Base-by-base conservation (phyloP, 106 monocot species). In the Dendrobium chrysotoxum region DNA sequence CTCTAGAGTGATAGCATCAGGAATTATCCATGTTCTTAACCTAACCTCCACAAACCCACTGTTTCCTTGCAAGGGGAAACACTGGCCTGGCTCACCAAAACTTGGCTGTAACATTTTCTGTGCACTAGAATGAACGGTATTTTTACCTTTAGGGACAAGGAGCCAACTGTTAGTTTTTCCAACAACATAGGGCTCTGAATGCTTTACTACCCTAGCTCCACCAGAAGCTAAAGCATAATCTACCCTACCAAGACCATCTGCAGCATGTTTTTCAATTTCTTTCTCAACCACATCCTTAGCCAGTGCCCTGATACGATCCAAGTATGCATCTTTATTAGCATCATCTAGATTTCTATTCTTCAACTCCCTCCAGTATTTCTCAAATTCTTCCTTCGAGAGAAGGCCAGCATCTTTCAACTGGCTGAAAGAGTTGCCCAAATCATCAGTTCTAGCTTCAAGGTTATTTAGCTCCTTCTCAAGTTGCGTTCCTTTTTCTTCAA, bases 1-100 rank as follows among this genome's bases (percentile, higher is more conserved):
- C 85, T 96, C 96, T 53, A 96, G 75, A 28, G 92, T 92, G 79
- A 94, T 40, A 42, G 99, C 89, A 82, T 95, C 87, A 8, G 90
- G 88, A 65, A 95, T 78, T 40, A 99, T 91, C 42, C 78, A 84
- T 39, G 82, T 57, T 80, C 87, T 87, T 16, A 99, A 88, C 79
- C 57, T 89, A 73, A 99, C 78, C 38, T 93, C 92, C 13, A 93
- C 90, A 82, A 90, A 99, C 1, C 99, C 99, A 73, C 40, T 79
- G 54, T 77, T 86, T 75, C 99, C 99, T 78, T 83, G 46, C 76
- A 99, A 74, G 11, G 93, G 75, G 87, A 99, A 99, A 80, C 99
- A 99, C 72, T 88, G 91, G 2, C 99, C 99, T 42, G 99, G 99
- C 75, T 99, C 93, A 12, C 99, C 99, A 84, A 93, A 99, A 83